Percentiles rank a stretch among this genome's conserved stretches.
Conservation (phyloP, 2,329 filamentous ascomycete genomes). For the Rosellinia necatrix region DNA sequence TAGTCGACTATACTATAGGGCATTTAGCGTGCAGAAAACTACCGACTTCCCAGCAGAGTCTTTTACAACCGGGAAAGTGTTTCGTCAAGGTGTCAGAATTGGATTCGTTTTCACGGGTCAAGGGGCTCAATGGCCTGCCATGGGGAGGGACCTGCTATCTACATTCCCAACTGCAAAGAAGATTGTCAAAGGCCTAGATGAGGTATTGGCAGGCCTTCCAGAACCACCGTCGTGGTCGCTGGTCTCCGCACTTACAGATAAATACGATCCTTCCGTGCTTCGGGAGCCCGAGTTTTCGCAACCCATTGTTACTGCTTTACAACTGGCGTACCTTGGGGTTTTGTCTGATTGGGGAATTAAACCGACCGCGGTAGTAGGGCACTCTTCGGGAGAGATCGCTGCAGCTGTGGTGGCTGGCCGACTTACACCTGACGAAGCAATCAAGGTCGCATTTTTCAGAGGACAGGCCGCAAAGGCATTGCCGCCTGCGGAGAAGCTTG, state of each 20-base stretch:
- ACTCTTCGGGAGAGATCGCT: slow-evolving; percentile 42
- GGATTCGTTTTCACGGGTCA: slow-evolving; percentile 18
- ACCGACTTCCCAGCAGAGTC: background rate
- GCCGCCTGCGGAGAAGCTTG: slow-evolving; percentile 27
- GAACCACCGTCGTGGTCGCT: slow-evolving; percentile 30
- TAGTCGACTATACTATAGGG: slow-evolving; percentile 1
- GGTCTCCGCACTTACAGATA: slow-evolving; percentile 20
- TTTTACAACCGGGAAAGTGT: background rate
- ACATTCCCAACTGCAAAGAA: slow-evolving; percentile 11
- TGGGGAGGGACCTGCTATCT: slow-evolving; percentile 15
- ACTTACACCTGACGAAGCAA: slow-evolving; percentile 33
- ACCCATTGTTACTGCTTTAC: slow-evolving; percentile 44
- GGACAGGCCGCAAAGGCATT: slow-evolving; percentile 31
- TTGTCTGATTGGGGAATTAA: slow-evolving; percentile 33
- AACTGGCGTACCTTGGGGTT: slow-evolving; percentile 42
- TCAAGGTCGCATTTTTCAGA: slow-evolving; percentile 40
- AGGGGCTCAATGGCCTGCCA: slow-evolving; percentile 25
- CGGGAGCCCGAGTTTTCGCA: slow-evolving; percentile 39
- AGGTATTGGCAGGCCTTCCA: slow-evolving; percentile 15
- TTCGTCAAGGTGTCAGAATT: background rate
- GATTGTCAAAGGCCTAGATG: slow-evolving; percentile 25
- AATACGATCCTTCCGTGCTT: slow-evolving; percentile 23
- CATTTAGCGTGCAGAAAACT: background rate
- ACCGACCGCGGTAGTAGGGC: slow-evolving; percentile 35
- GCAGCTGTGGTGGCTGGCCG: slow-evolving; percentile 38